Conservation (phyloP, 768 basidiomycete species). For the Pulveroboletus sp. region DNA sequence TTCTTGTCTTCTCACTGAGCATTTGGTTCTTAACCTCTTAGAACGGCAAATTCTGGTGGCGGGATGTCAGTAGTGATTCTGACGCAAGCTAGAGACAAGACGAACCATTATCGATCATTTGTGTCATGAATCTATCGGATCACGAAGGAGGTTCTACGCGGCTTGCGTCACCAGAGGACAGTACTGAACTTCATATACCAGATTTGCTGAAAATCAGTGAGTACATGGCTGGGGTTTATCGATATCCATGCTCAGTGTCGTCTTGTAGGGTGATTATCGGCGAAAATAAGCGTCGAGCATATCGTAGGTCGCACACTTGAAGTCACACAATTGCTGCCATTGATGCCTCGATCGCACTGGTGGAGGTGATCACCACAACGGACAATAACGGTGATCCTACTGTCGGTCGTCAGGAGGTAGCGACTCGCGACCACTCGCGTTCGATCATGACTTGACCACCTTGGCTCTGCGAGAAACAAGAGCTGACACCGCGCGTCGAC, state of each 20-base stretch:
- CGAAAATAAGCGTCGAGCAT: background rate
- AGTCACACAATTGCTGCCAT: too few species aligned
- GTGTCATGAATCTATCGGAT: conserved; percentile 3
- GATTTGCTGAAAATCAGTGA: background rate
- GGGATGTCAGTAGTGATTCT: background rate
- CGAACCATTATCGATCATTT: too few species aligned
- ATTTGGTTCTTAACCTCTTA: conserved; percentile 7
- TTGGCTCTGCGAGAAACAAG: background rate
- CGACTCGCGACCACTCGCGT: background rate
- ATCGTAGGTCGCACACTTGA: too few species aligned
- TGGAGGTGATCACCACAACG: too few species aligned
- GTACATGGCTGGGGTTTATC: background rate
- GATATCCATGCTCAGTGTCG: background rate
- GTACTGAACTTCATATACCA: background rate
- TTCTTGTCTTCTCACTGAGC: conserved; percentile 1
- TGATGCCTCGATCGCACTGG: too few species aligned
- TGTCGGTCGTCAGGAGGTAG: background rate
- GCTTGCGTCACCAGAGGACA: conserved; percentile 8
- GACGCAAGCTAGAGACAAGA: too few species aligned
- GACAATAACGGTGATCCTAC: too few species aligned
- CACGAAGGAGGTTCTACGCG: background rate
- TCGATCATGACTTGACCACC: background rate
- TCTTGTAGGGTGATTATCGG: background rate
- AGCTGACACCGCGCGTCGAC: background rate
- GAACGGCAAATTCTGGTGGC: conserved; percentile 5